Conservation (phyloP, 2,329 filamentous ascomycete species). For the Monosporascus sp. region DNA sequence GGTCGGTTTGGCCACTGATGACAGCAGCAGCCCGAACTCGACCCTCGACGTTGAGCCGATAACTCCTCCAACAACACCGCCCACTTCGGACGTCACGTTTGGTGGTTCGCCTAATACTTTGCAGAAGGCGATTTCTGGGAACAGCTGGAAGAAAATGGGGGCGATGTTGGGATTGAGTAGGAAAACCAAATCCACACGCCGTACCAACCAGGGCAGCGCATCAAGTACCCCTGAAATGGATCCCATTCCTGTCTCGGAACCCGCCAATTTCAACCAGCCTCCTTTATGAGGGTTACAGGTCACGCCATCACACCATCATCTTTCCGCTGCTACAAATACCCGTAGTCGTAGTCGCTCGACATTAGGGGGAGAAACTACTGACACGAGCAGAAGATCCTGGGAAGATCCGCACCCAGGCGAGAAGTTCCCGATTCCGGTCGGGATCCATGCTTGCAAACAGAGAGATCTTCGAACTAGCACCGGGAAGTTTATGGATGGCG, state of each 20-base stretch:
- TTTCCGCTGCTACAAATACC: conserved; percentile 25
- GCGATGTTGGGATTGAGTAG: conserved; percentile 55
- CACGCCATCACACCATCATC: conserved; percentile 41
- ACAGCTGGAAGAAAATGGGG: conserved; percentile 61
- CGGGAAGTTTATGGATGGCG: conserved; percentile 35
- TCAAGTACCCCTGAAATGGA: conserved; percentile 28
- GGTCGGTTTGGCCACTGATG: conserved; percentile 54
- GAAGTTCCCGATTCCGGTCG: conserved; percentile 29
- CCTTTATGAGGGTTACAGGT: conserved; percentile 55
- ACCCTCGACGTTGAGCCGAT: conserved; percentile 55
- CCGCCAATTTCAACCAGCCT: conserved; percentile 24
- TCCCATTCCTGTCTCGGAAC: conserved; percentile 27
- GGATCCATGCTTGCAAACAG: conserved; percentile 17
- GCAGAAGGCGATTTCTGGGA: conserved; percentile 49
- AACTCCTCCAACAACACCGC: conserved; percentile 70
- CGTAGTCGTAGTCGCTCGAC: conserved; percentile 14
- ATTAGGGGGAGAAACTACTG: conserved; percentile 16
- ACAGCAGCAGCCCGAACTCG: conserved; percentile 58
- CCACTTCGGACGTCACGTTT: conserved; percentile 53
- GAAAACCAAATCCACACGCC: conserved; percentile 43
- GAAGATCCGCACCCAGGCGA: conserved; percentile 43
- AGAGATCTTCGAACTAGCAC: conserved; percentile 12
- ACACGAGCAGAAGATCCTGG: conserved; percentile 24
- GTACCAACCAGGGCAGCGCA: conserved; percentile 38
- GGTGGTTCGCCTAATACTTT: conserved; percentile 47